Base-by-base conservation (phyloP, 2,329 filamentous ascomycete genomes). In the Orbilia quercus region DNA sequence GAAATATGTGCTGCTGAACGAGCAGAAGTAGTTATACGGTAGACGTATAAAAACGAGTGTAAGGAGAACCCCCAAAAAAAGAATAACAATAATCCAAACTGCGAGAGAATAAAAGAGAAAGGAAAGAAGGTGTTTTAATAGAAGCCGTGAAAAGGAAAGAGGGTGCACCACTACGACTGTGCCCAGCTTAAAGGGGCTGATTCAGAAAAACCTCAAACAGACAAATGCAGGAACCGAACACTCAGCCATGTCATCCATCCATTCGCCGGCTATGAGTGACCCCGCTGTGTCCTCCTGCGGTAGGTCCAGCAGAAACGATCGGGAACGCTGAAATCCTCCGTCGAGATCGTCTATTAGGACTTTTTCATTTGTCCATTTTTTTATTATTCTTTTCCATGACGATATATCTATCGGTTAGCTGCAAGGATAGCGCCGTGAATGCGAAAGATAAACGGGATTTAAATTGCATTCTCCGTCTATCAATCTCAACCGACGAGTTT, bases 171-270 rank as follows among this genome's bases (percentile, higher is more conserved):
- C n/a, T n/a, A n/a, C n/a, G n/a, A n/a, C n/a, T 36, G 28, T 42
- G 62, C 50, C 28, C 28, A 54, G 50, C 44, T 69, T 69, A 69
- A 67, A 69, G 64, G 64, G 64, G 64, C 55, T 67, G 63, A 53
- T 50, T 36, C 34, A 25, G 50, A 47, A 40, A 48, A 60, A 69
- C 38, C 47, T 59, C 55, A 48, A 23, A 59, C 55, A 59, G 40
- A 42, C 55, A 54, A 55, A 60, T 69, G 64, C 64, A 69, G 64
- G 64, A 69, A 69, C 64, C 25, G 20, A 20, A 36, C 25, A 25
- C 40, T 31, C n/a, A n/a, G n/a, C n/a, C n/a, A n/a, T n/a, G 23
- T 45, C 54, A 58, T 42, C 34, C 48, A 51, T 23, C 48, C 48
- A 36, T 51, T 51, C 45, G 48, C n/a, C n/a, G n/a, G n/a, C n/a